Percentiles rank a stretch among this genome's conserved stretches.
These are phyloP conservation scores for Trichoderma sp. DNA, from an alignment of 2,329 filamentous ascomycete genomes.

Conservation along the genomic window DNA sequence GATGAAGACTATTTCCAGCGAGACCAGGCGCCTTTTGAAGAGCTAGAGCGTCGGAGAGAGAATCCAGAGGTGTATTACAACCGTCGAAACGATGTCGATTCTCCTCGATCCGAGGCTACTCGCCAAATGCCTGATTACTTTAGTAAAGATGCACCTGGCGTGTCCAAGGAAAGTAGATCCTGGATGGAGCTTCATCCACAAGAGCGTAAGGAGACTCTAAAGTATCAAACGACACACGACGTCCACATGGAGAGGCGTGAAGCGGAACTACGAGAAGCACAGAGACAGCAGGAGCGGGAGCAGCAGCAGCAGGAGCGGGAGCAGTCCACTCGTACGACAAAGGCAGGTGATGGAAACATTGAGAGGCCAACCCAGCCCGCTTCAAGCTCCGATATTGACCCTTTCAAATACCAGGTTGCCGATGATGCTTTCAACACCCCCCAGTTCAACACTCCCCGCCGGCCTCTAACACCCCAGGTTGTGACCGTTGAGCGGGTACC, in stretches of 20 bases:
- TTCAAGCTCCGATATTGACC: slow-evolving; percentile 48
- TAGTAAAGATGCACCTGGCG: neutral
- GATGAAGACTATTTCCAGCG: slow-evolving; percentile 10
- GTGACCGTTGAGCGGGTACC: slow-evolving; percentile 58
- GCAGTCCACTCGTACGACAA: slow-evolving; percentile 30
- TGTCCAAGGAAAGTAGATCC: slow-evolving; percentile 33
- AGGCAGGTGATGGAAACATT: slow-evolving; percentile 32
- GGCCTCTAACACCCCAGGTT: slow-evolving; percentile 52
- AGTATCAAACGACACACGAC: slow-evolving; percentile 30
- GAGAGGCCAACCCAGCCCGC: slow-evolving; percentile 31
- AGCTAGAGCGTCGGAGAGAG: slow-evolving; percentile 16
- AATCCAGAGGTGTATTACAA: slow-evolving; percentile 14
- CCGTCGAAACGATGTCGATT: slow-evolving; percentile 5
- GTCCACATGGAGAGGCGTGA: slow-evolving; percentile 28
- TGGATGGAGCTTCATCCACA: slow-evolving; percentile 37
- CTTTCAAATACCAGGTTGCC: slow-evolving; percentile 58
- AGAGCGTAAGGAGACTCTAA: slow-evolving; percentile 32
- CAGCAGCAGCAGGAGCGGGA: slow-evolving; percentile 28
- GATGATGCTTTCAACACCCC: slow-evolving; percentile 55
- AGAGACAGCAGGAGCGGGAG: neutral
- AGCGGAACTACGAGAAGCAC: slow-evolving; percentile 31
- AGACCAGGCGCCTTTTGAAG: slow-evolving; percentile 23
- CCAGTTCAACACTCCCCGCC: slow-evolving; percentile 33
- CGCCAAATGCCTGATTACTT: slow-evolving; percentile 17
- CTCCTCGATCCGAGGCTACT: slow-evolving; percentile 1